These are phyloP conservation scores for Thraustotheca clavata DNA, from an alignment of 352 stramenopile genomes.

Conservation along the genomic window DNA sequence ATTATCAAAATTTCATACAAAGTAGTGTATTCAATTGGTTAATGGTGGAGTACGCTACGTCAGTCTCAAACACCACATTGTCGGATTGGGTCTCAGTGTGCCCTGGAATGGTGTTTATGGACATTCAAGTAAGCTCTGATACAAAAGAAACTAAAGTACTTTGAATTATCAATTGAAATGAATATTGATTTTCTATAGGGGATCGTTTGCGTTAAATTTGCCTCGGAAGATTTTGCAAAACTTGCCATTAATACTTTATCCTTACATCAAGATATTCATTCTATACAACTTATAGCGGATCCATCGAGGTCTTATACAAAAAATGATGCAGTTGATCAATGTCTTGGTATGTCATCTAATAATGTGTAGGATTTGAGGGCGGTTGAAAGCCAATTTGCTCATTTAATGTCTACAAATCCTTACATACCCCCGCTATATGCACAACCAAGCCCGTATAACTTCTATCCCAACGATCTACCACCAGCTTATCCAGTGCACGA, in stretches of 20 bases:
- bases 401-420: slow-evolving; percentile 45
- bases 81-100: slow-evolving; percentile 50
- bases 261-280: slow-evolving; percentile 40
- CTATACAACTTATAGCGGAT: slow-evolving; percentile 59
- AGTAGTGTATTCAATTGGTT: slow-evolving; percentile 36
- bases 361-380: slow-evolving; percentile 39
- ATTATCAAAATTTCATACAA: background rate
- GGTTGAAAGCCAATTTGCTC: slow-evolving; percentile 69
- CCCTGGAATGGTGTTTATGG: slow-evolving; percentile 68
- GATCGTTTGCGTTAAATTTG: slow-evolving; percentile 70
- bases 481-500: background rate
- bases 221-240: slow-evolving; percentile 34
- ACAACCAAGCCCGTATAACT: no score
- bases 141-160: background rate
- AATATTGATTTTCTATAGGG: slow-evolving; percentile 51
- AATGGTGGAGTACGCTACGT: slow-evolving; percentile 56
- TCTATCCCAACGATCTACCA: background rate
- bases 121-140: slow-evolving; percentile 52
- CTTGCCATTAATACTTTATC: slow-evolving; percentile 46
- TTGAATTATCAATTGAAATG: slow-evolving; percentile 29
- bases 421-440: background rate
- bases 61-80: slow-evolving; percentile 48
- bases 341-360: slow-evolving; percentile 2
- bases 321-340: slow-evolving; percentile 24
- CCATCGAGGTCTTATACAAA: slow-evolving; percentile 48